These are phyloP conservation scores for Boletus vinaceobasis DNA, from an alignment of 768 basidiomycete species.

Conservation along the genomic window DNA sequence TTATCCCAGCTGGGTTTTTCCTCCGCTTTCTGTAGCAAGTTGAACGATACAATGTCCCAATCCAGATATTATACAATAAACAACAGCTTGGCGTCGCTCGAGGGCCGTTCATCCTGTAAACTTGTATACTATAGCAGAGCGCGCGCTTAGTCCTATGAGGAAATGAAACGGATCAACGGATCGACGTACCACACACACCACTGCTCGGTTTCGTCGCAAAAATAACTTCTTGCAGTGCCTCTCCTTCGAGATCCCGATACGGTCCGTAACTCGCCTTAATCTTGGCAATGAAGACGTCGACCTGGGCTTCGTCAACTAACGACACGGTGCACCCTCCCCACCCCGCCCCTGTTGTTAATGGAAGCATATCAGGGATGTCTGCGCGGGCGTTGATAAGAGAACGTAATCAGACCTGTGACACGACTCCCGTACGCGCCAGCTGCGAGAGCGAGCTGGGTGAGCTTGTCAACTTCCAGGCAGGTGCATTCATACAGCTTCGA, in stretches of 20 bases:
- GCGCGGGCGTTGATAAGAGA: background rate
- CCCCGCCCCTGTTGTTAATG: constrained; percentile 57
- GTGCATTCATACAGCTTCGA: constrained; percentile 71
- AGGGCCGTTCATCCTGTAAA: constrained; percentile 18
- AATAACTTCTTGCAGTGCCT: constrained; percentile 59
- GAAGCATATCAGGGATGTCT: background rate
- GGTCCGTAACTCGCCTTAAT: constrained; percentile 59
- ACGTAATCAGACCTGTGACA: constrained; percentile 59
- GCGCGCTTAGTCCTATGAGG: background rate
- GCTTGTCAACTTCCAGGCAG: constrained; percentile 71
- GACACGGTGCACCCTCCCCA: constrained; percentile 93
- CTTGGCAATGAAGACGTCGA: constrained; percentile 59
- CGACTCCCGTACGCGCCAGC: constrained; percentile 80
- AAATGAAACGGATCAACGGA: background rate
- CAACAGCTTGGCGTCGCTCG: background rate
- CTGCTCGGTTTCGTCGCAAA: constrained; percentile 83
- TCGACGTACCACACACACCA: constrained; percentile 72
- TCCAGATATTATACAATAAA: background rate
- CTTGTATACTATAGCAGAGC: constrained; percentile 24
- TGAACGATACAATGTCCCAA: background rate
- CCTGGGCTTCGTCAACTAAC: constrained; percentile 62
- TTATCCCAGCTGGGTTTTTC: no score
- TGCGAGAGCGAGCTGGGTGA: constrained; percentile 58
- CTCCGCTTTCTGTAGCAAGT: background rate
- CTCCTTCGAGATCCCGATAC: constrained; percentile 59